Conservation (phyloP, 306 rosid species). For the Cucurbita ficifolia region DNA sequence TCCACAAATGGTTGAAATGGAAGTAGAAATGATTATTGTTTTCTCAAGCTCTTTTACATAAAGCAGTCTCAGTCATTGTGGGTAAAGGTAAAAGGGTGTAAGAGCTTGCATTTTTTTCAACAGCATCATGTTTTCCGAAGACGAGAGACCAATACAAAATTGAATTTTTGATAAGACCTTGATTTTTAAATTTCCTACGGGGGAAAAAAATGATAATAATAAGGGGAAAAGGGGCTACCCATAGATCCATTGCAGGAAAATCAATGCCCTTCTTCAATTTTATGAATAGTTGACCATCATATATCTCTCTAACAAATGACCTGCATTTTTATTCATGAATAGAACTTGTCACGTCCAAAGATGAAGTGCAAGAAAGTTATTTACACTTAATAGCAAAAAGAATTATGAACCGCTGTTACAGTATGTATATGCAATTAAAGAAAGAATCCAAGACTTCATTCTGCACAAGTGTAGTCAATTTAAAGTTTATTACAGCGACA, state of each 20-base stretch:
- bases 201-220: background rate
- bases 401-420: background rate
- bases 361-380: background rate
- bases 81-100: background rate
- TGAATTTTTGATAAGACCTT: background rate
- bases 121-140: background rate
- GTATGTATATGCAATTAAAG: background rate
- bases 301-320: constrained; percentile 65
- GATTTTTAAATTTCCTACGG: background rate
- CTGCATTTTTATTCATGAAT: constrained; percentile 21
- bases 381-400: background rate
- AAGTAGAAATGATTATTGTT: background rate
- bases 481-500: constrained; percentile 3
- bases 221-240: constrained; percentile 41
- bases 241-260: constrained; percentile 88
- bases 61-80: background rate
- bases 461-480: background rate
- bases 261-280: constrained; percentile 68
- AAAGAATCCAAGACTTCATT: background rate
- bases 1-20: background rate
- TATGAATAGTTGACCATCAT: constrained; percentile 62
- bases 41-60: background rate
- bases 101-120: background rate
- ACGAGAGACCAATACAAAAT: background rate
- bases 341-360: background rate